A percentile compares a stretch with the other conserved stretches of the same genome.
These are phyloP conservation scores for Rhodocollybia butyracea DNA, from an alignment of 768 basidiomycete genomes.

Conservation along the genomic window DNA sequence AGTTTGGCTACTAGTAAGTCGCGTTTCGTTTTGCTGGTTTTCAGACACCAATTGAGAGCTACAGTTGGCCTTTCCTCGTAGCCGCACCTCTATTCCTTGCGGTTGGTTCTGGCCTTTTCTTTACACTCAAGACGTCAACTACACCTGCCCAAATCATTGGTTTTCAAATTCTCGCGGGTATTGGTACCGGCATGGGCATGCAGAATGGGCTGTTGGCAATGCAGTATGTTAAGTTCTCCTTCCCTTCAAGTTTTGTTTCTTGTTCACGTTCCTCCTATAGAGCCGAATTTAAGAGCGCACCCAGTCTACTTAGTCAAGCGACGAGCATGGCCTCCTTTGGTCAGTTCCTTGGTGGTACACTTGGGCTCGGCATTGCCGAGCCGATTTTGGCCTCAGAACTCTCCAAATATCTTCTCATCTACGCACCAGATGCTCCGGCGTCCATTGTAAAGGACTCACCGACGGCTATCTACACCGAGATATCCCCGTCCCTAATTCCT, in stretches of 20 bases:
- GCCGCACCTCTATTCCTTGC: neutral
- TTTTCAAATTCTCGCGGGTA: slow-evolving; percentile 13
- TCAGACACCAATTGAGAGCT: neutral
- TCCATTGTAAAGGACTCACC: slow-evolving; percentile 7
- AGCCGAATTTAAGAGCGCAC: slow-evolving; percentile 12
- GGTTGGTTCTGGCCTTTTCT: slow-evolving; percentile 14
- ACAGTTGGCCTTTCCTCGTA: slow-evolving; percentile 10
- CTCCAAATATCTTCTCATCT: slow-evolving; percentile 5
- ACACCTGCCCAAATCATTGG: slow-evolving; percentile 7
- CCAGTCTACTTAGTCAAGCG: slow-evolving; percentile 10
- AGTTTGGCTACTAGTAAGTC: slow-evolving; percentile 9
- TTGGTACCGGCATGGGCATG: slow-evolving; percentile 15
- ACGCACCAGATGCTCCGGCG: slow-evolving; percentile 14
- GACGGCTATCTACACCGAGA: slow-evolving; percentile 11
- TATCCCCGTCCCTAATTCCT: slow-evolving; percentile 8
- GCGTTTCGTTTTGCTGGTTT: neutral
- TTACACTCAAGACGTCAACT: neutral
- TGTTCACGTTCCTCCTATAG: neutral
- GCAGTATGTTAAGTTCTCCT: slow-evolving; percentile 2
- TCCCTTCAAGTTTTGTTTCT: neutral
- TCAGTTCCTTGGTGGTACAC: slow-evolving; percentile 15
- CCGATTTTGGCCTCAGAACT: slow-evolving; percentile 11
- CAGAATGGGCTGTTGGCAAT: slow-evolving; percentile 18
- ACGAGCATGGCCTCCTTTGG: slow-evolving; percentile 14
- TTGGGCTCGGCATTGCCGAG: slow-evolving; percentile 12